phyloP scores from a whole-genome alignment of 306 rosid genomes.

The Lathyrus oleraceus region DNA sequence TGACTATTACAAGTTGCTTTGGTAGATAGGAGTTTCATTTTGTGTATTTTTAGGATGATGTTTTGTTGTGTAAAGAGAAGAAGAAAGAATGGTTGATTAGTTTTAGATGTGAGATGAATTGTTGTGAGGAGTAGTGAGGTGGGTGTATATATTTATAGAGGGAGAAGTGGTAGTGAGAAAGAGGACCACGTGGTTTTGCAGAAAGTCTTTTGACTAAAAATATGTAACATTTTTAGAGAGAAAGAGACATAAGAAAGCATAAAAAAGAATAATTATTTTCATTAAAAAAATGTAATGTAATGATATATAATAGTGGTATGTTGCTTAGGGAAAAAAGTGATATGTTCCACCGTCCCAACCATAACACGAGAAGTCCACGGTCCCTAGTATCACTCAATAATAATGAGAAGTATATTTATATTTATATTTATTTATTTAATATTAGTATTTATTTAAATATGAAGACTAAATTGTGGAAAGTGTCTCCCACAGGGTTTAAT shows the following conservation, averaged over 20 bases:
- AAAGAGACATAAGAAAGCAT: slow-evolving; percentile 2
- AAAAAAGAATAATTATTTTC: background rate
- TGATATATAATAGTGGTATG: slow-evolving; percentile 34
- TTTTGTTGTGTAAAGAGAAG: background rate
- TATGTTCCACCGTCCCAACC: slow-evolving; percentile 58
- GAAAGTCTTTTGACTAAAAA: slow-evolving; percentile 38
- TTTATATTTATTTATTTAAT: background rate
- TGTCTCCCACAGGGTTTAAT: slow-evolving; percentile 40
- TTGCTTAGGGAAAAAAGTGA: slow-evolving; percentile 35
- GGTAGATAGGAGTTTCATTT: slow-evolving; percentile 68
- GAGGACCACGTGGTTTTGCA: slow-evolving; percentile 33
- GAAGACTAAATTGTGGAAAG: slow-evolving; percentile 40
- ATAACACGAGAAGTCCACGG: slow-evolving; percentile 47
- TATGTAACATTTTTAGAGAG: background rate
- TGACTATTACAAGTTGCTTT: slow-evolving; percentile 80
- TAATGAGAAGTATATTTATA: background rate
- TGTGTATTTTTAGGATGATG: background rate
- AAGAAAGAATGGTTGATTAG: background rate
- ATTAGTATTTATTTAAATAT: background rate
- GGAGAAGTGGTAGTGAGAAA: background rate
- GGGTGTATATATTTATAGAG: slow-evolving; percentile 37
- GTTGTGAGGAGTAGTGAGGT: slow-evolving; percentile 46
- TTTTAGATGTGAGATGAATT: slow-evolving; percentile 20
- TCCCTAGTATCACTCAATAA: slow-evolving; percentile 37
- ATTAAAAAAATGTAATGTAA: background rate